phyloP scores from a whole-genome alignment of 202 grass and related monocot genomes.

The Thinopyrum obtusiflorum region DNA sequence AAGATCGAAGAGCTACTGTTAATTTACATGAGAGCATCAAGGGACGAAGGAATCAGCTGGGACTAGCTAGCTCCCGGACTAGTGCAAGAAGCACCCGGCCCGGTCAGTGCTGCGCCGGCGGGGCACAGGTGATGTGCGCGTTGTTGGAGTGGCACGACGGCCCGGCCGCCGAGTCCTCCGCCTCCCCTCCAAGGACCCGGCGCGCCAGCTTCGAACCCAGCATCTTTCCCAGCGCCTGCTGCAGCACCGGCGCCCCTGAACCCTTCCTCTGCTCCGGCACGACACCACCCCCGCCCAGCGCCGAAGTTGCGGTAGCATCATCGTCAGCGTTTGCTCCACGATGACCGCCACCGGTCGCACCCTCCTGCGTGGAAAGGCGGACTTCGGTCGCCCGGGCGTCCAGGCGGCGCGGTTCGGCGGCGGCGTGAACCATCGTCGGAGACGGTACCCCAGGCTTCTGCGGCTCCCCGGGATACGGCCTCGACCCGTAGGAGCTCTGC shows the following conservation, averaged over 20 bases:
- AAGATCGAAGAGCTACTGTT: no score
- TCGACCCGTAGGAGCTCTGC: not conserved
- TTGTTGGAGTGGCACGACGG: constrained; percentile 3
- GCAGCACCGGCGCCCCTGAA: not conserved
- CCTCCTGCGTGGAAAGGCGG: not conserved
- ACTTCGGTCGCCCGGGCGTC: not conserved
- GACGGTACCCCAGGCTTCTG: not conserved
- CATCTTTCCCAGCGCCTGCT: not conserved
- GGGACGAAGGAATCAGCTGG: not conserved
- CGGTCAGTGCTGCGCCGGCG: not conserved
- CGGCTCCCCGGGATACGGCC: not conserved
- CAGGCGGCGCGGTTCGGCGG: not conserved
- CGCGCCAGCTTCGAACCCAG: not conserved
- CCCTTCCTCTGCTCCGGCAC: not conserved
- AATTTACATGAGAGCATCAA: no score
- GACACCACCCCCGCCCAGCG: not conserved
- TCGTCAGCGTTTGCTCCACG: not conserved
- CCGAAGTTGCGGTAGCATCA: not conserved
- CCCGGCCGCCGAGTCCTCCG: not conserved
- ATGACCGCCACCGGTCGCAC: not conserved
- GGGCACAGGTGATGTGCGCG: not conserved
- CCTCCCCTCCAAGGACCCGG: not conserved
- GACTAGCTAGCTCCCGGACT: not conserved
- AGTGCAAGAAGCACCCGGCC: no score
- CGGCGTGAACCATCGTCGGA: not conserved